phyloP scores from a whole-genome alignment of 2,329 filamentous ascomycete species.

The Epichloe sylvatica region DNA sequence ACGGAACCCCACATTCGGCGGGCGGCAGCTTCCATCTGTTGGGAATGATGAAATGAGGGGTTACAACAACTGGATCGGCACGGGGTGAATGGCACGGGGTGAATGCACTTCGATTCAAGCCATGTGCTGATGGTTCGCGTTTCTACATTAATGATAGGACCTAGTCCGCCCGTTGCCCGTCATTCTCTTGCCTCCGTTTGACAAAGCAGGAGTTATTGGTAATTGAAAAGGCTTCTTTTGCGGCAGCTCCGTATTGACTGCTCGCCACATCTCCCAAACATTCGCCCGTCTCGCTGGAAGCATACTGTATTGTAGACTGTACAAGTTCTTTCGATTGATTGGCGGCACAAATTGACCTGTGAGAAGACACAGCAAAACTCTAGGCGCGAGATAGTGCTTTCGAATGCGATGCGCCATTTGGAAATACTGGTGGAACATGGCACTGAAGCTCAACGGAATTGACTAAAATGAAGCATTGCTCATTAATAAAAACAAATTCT shows the following conservation, averaged over 20 bases:
- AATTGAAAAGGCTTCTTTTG: slow-evolving; percentile 29
- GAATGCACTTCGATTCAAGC: not conserved
- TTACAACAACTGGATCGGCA: not conserved
- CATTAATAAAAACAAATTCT: not conserved
- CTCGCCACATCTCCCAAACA: slow-evolving; percentile 75
- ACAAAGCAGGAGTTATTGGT: slow-evolving; percentile 19
- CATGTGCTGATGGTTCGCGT: not conserved
- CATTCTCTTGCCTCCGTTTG: slow-evolving; percentile 18
- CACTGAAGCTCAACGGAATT: slow-evolving; percentile 75
- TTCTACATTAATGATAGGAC: slow-evolving; percentile 7
- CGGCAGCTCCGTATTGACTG: slow-evolving; percentile 40
- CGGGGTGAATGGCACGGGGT: too few relatives aligned
- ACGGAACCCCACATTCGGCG: slow-evolving; percentile 1
- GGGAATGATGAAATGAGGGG: not conserved
- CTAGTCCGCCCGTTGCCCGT: slow-evolving; percentile 16
- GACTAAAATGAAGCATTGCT: slow-evolving; percentile 40
- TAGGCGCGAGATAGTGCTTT: slow-evolving; percentile 86
- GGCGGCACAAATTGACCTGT: slow-evolving; percentile 90
- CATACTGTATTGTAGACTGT: slow-evolving; percentile 97
- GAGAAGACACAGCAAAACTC: slow-evolving; percentile 73
- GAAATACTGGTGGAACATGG: slow-evolving; percentile 96
- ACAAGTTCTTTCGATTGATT: slow-evolving; percentile 85
- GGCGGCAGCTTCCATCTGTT: not conserved
- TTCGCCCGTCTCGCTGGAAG: slow-evolving; percentile 68
- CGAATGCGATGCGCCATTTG: slow-evolving; percentile 83